Base-by-base conservation (phyloP, 202 grass and related monocot genomes). In the Panicum virgatum region DNA sequence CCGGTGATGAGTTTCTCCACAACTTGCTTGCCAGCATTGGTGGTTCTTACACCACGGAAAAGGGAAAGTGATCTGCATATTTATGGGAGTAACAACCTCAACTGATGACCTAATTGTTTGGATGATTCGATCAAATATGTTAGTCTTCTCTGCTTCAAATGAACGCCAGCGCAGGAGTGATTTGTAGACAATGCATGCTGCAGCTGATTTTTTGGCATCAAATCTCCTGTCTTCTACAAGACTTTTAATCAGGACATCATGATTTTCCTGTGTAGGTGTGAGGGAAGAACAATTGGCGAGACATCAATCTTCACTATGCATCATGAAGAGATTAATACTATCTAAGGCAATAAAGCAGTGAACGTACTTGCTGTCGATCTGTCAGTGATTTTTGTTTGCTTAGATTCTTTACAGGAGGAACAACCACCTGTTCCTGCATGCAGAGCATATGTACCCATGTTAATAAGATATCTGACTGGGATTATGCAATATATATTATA, bases 91-190 rank as follows among this genome's bases (percentile, higher is more conserved):
- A 75, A 80, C 39, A 75, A 93, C 92, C 92, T 94, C 92, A 77
- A 94, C 42, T 36, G 88, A 93, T 82, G 90, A 89, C 77, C 90
- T 91, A 80, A 98, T 94, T 63, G 90, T 93, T 82, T 91, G 88
- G 76, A 98, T 98, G 60, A 98, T 93, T 27, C 90, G 88, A 74
- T 98, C 92, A 62, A 98, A 98, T 89, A 98, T 94, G 57, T 80
- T 93, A 77, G 95, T 98, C 88, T 88, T 98, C 63, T 98, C 92
- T 88, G 95, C 95, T 88, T 98, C 90, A 78, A 98, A 98, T 18
- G 95, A 94, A 73, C 80, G 86, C 95, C 95, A 98, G 53, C 94
- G 88, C 14, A 94, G 88, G 51, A 98, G 83, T 79, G 92, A 92
- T 89, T 89, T 93, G 79, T 98, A 98, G 38, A 93, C 90, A 79